Conservation (phyloP, 1,139 yeast genomes). For the Taphrina populina region DNA sequence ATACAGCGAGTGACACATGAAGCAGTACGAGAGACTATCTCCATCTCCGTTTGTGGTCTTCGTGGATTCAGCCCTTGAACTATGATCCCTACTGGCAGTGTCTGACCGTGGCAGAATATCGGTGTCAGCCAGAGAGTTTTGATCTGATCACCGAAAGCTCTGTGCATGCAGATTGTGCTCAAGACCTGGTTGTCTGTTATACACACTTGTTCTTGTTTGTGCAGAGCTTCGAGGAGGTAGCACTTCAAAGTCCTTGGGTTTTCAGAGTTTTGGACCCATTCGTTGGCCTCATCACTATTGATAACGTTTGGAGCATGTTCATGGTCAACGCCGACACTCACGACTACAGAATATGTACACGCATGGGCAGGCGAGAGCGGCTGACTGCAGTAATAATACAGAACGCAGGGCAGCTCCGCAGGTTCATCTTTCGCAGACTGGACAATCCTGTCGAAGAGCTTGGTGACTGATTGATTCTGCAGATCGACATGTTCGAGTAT, state of each 20-base stretch:
- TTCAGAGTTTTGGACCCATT: background rate
- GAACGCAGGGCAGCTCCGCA: slow-evolving; percentile 4
- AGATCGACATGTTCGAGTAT: no score
- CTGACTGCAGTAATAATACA: slow-evolving; percentile 3
- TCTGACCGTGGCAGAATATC: slow-evolving; percentile 5
- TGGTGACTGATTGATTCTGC: no score
- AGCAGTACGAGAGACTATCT: background rate
- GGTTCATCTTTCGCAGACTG: background rate
- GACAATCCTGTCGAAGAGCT: no score
- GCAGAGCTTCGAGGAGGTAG: background rate
- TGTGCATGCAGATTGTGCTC: slow-evolving; percentile 1
- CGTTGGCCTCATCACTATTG: background rate
- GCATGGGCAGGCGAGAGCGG: background rate
- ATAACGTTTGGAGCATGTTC: background rate
- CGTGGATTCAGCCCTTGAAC: slow-evolving; percentile 10
- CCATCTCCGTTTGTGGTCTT: background rate
- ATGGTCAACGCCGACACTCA: background rate
- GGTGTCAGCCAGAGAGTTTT: slow-evolving; percentile 10
- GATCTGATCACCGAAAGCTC: slow-evolving; percentile 6
- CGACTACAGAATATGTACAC: slow-evolving; percentile 1
- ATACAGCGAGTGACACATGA: background rate
- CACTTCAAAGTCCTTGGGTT: background rate
- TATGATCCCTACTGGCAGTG: slow-evolving; percentile 3
- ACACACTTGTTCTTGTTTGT: background rate
- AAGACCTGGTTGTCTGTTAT: background rate